A percentile compares a stretch with the other conserved stretches of the same genome.
Evolutionary conservation across 2,329 filamentous ascomycete genomes (phyloP).

Genomic region (Hysterium pulicare): DNA sequence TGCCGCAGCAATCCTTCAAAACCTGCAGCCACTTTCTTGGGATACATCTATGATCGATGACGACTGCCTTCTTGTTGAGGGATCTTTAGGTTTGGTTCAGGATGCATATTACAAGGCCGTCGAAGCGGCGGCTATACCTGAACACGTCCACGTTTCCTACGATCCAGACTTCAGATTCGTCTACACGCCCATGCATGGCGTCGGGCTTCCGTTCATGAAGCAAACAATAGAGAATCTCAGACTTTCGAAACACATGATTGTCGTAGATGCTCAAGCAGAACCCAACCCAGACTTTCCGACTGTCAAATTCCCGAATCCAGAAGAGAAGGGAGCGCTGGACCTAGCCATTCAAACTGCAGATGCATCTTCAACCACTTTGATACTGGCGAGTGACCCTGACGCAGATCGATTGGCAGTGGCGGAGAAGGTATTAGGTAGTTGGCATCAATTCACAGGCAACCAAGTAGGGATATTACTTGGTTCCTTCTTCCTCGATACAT

Average conservation of each 20-base stretch:
- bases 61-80: conserved; percentile 38
- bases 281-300: conserved; percentile 64
- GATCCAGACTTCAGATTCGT: conserved; percentile 43
- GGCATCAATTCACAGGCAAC: conserved; percentile 64
- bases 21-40: conserved; percentile 52
- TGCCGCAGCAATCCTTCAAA: conserved; percentile 53
- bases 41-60: conserved; percentile 44
- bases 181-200: conserved; percentile 58
- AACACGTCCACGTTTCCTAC: conserved; percentile 16
- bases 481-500: conserved; percentile 53
- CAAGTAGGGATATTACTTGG: conserved; percentile 61
- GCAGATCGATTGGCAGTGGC: conserved; percentile 63
- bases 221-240: conserved; percentile 39
- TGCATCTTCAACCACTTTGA: conserved; percentile 45
- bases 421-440: conserved; percentile 54
- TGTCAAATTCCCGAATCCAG: conserved; percentile 63
- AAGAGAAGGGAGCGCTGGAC: conserved; percentile 61
- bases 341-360: conserved; percentile 57
- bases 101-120: conserved; percentile 46
- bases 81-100: conserved; percentile 39
- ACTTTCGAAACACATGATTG: conserved; percentile 43
- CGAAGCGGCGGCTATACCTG: conserved; percentile 35
- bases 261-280: conserved; percentile 51
- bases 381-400: conserved; percentile 63
- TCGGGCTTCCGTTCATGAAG: conserved; percentile 49